Percentiles rank a stretch among this genome's conserved stretches.
Conservation (phyloP, 75 land plant species). For the Picea glauca region DNA sequence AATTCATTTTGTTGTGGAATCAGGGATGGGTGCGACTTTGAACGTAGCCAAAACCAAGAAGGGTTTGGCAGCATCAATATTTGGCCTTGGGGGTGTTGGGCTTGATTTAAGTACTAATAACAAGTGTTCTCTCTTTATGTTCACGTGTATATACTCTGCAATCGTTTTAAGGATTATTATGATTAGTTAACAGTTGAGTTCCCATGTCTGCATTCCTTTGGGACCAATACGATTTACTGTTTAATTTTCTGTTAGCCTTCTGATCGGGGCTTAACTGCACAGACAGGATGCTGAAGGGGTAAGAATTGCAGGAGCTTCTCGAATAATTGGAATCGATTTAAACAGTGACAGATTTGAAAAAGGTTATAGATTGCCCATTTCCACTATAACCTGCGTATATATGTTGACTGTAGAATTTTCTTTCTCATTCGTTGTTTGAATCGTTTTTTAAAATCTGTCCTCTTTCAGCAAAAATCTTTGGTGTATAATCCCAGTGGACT, state of each 20-base stretch:
- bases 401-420: neutral
- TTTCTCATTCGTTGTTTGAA: neutral
- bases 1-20: neutral
- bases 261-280: neutral
- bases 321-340: slow-evolving; percentile 50
- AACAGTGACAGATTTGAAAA: slow-evolving; percentile 33
- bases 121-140: too few relatives aligned
- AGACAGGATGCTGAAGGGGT: slow-evolving; percentile 62
- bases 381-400: neutral
- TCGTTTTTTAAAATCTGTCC: neutral
- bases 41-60: slow-evolving; percentile 69
- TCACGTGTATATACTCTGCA: too few relatives aligned
- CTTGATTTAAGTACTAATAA: slow-evolving; percentile 53
- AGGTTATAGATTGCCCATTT: slow-evolving; percentile 16
- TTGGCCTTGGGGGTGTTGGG: slow-evolving; percentile 83
- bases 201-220: too few relatives aligned
- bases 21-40: slow-evolving; percentile 73
- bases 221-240: neutral
- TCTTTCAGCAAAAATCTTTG: slow-evolving; percentile 46
- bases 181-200: too few relatives aligned
- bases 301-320: slow-evolving; percentile 50
- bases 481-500: slow-evolving; percentile 50
- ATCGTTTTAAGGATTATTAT: too few relatives aligned
- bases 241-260: neutral
- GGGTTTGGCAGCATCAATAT: slow-evolving; percentile 70